Evolutionary conservation across 495 filamentous ascomycete species (phyloP), one percentile per base, ranked within the genome.

Genomic region (Neurospora sp.): DNA sequence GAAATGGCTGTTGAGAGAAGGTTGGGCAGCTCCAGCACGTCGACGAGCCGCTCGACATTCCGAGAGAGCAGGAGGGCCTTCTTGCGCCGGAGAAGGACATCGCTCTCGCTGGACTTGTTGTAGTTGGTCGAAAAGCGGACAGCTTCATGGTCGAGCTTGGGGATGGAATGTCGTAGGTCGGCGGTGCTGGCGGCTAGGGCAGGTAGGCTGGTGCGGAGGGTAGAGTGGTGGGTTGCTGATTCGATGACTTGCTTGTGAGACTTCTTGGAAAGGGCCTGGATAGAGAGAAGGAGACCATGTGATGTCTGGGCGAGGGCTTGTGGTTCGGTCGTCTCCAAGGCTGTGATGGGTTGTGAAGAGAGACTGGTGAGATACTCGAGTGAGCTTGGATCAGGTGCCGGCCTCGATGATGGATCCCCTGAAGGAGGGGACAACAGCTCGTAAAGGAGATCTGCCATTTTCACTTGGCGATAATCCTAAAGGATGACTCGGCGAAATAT

Each of bases 1-100:
- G 83, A 80, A 48, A 86, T 84, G 62, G 84, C 80, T 17, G 90
- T 88, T n/a, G 89, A 90, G 3, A 99, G 89, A 40, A 98, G 84
- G 2, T 92, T 92, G 3, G 96, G 96, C 24, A 99, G 88, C 75
- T 98, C 94, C 24, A 99, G 87, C 36, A 99, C 91, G 78, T 98
- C 95, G 28, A 94, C 91, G 19, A 98, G 83, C 70, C 94, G 87
- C 77, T 98, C 95, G 24, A 97, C 90, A 78, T 98, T 98, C 66
- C 92, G 87, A 3, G 92, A 89, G 54, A 99, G 86, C n/a, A 97
- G 87, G 78, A 97, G 87, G 4, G 93, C 92, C 79, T 91, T 92
- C 76, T 92, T 92, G 73, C 96, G 89, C 45, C 90, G 84, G 72
- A 90, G 91, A 11, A 98, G 85, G 1, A 92, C 83, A 5, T 89